A percentile compares a stretch with the other conserved stretches of the same genome.
phyloP scores from a whole-genome alignment of 129 eudicot genomes.

The Centaurea solstitialis region DNA sequence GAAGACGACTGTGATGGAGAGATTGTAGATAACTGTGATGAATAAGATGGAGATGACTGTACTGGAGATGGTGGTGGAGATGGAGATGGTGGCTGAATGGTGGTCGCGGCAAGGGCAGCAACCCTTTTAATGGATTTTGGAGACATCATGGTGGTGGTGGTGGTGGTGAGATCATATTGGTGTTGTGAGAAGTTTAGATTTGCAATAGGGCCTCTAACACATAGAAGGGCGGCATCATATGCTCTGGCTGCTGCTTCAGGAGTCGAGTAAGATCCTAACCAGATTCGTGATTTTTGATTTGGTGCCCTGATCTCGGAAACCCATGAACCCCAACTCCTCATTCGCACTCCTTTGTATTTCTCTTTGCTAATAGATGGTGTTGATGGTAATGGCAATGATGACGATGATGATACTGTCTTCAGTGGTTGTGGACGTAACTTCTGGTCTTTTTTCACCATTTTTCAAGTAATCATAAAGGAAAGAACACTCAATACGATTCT shows the following conservation, averaged over 20 bases:
- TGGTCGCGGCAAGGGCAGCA: conserved; percentile 67
- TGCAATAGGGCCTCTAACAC: conserved; percentile 77
- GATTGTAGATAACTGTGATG: background rate
- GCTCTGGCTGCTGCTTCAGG: conserved; percentile 97
- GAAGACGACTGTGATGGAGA: conserved; percentile 20
- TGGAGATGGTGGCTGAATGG: background rate
- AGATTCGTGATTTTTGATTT: conserved; percentile 85
- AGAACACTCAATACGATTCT: background rate
- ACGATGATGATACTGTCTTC: background rate
- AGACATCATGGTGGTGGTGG: conserved; percentile 43
- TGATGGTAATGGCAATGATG: conserved; percentile 5
- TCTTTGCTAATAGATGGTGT: conserved; percentile 38
- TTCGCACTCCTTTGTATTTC: conserved; percentile 88
- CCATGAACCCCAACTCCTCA: conserved; percentile 99
- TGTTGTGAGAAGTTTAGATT: conserved; percentile 69
- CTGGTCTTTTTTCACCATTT: conserved; percentile 57
- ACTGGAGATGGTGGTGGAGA: conserved; percentile 19
- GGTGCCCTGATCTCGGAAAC: conserved; percentile 91
- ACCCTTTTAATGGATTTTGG: conserved; percentile 78
- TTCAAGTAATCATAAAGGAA: background rate
- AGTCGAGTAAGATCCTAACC: conserved; percentile 91
- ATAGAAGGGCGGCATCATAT: conserved; percentile 84
- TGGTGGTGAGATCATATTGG: conserved; percentile 17
- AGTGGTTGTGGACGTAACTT: conserved; percentile 17
- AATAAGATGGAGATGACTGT: conserved; percentile 3